Conservation (phyloP, 306 rosid genomes). For the Carpinus fangiana region DNA sequence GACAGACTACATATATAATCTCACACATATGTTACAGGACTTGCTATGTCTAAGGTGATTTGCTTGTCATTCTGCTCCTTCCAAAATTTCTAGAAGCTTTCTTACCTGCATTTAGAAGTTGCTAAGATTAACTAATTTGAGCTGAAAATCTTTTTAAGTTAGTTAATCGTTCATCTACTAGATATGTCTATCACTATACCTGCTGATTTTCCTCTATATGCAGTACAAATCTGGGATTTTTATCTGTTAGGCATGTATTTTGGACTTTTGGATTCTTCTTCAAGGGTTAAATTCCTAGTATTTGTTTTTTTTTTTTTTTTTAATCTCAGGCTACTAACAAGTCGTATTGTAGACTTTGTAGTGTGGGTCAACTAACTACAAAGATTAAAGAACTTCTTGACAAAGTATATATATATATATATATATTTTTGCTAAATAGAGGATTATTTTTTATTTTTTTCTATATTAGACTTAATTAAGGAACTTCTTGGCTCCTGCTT, state of each 20-base stretch:
- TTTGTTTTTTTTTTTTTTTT: neutral
- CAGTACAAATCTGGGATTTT: neutral
- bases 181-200: neutral
- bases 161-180: neutral
- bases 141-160: neutral
- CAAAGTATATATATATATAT: no score
- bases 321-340: constrained; percentile 76
- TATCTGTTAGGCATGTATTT: neutral
- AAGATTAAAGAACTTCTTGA: no score
- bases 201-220: neutral
- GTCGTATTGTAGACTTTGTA: no score
- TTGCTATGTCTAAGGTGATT: constrained; percentile 79
- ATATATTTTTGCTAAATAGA: no score
- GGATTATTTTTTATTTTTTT: no score
- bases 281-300: constrained; percentile 13
- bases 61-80: constrained; percentile 2
- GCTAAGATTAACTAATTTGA: neutral
- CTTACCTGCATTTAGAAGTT: neutral
- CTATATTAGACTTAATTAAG: no score
- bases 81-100: neutral
- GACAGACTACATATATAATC: no score
- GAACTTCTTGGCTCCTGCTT: no score
- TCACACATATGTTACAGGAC: constrained; percentile 71
- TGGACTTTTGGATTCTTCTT: constrained; percentile 2
- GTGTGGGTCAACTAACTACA: no score